Evolutionary conservation across 305 asterid genomes (phyloP).

Genomic region (Ilex paraguariensis): DNA sequence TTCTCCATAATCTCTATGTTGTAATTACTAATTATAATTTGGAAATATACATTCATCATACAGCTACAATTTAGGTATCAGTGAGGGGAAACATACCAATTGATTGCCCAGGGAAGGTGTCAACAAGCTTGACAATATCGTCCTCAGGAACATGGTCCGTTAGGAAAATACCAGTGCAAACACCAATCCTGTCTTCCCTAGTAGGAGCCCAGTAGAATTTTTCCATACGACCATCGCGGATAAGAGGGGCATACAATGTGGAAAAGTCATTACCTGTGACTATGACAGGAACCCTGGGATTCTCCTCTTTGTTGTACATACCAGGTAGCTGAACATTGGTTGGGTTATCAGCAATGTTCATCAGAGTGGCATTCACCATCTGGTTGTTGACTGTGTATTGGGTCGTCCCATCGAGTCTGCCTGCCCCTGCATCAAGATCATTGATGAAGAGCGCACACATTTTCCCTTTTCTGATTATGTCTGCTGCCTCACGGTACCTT

Average conservation of each 20-base stretch:
- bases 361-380: slow-evolving; percentile 59
- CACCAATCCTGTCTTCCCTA: slow-evolving; percentile 68
- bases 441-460: slow-evolving; percentile 76
- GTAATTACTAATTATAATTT: too few relatives aligned
- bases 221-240: slow-evolving; percentile 42
- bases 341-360: slow-evolving; percentile 89
- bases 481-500: slow-evolving; percentile 16
- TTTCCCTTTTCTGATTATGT: slow-evolving; percentile 55
- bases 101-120: slow-evolving; percentile 72
- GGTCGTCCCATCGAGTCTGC: slow-evolving; percentile 63
- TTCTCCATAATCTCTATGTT: too few relatives aligned
- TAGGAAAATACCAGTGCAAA: slow-evolving; percentile 58
- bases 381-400: slow-evolving; percentile 48
- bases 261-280: slow-evolving; percentile 56
- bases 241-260: too few relatives aligned
- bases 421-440: slow-evolving; percentile 76
- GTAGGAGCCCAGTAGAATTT: slow-evolving; percentile 84
- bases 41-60: too few relatives aligned
- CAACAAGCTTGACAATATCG: slow-evolving; percentile 51
- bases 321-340: slow-evolving; percentile 91
- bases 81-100: slow-evolving; percentile 32
- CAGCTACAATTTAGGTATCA: too few relatives aligned
- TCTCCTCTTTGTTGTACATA: slow-evolving; percentile 79
- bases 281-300: slow-evolving; percentile 70
- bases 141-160: slow-evolving; percentile 36